phyloP scores from a whole-genome alignment of 306 rosid genomes.

The Sphenostylis stenocarpa region DNA sequence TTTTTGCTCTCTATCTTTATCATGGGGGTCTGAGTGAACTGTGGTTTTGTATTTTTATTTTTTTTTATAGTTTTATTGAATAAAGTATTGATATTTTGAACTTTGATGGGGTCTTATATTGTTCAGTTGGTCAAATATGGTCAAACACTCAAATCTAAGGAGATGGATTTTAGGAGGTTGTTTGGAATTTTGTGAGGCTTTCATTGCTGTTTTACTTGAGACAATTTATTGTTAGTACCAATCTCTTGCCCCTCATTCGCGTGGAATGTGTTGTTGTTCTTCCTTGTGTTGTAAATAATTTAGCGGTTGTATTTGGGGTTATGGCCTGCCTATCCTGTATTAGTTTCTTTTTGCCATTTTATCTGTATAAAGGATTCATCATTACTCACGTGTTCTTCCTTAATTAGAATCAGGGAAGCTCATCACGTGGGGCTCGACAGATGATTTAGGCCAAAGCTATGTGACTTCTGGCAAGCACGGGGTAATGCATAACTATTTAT shows the following conservation, averaged over 20 bases:
- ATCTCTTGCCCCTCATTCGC: slow-evolving; percentile 10
- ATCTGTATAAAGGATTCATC: background rate
- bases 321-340: background rate
- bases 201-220: background rate
- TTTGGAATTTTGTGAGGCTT: background rate
- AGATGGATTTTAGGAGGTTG: background rate
- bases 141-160: background rate
- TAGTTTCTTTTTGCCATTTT: background rate
- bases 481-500: slow-evolving; percentile 44
- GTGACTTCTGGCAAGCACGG: slow-evolving; percentile 86
- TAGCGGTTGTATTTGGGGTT: background rate
- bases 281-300: background rate
- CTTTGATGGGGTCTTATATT: background rate
- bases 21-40: background rate
- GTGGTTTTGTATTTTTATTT: background rate
- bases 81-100: background rate
- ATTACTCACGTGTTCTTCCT: slow-evolving; percentile 18
- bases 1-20: background rate
- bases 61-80: background rate
- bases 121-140: background rate
- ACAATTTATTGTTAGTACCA: background rate
- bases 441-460: slow-evolving; percentile 89
- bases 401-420: slow-evolving; percentile 68
- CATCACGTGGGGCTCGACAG: slow-evolving; percentile 89
- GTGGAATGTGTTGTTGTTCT: background rate